Conservation (phyloP, 2,329 filamentous ascomycete species). For the Ophiostoma sp. region DNA sequence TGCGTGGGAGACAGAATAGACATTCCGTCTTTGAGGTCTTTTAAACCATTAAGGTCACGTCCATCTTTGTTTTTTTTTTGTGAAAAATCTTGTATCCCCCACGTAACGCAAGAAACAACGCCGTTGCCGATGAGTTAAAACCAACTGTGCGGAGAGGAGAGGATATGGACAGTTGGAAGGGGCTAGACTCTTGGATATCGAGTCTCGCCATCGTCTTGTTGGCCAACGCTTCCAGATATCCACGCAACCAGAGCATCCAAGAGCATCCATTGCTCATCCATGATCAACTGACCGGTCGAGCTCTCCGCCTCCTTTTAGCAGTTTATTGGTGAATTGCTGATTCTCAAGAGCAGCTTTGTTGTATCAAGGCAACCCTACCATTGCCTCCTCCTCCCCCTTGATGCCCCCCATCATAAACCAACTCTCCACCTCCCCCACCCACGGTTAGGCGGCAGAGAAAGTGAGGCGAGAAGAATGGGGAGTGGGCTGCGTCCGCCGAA, state of each 20-base stretch:
- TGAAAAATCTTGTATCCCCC: background rate
- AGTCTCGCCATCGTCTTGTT: background rate
- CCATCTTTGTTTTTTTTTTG: too few relatives aligned
- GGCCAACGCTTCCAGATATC: background rate
- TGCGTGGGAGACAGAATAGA: background rate
- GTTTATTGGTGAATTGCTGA: background rate
- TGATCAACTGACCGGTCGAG: background rate
- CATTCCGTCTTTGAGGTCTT: background rate
- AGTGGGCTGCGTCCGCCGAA: background rate
- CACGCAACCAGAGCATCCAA: background rate
- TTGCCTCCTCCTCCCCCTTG: background rate
- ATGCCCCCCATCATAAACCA: background rate
- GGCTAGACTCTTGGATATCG: background rate
- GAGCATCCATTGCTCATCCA: background rate
- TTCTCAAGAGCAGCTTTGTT: background rate
- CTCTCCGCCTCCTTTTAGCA: background rate
- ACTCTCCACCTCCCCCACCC: background rate
- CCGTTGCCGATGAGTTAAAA: conserved; percentile 15
- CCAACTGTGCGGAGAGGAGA: background rate
- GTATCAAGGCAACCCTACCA: background rate
- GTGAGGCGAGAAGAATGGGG: background rate
- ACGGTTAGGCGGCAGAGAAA: background rate
- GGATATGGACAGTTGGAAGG: background rate
- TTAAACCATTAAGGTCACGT: background rate
- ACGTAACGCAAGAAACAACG: background rate